Evolutionary conservation across 169 alveolate genomes (phyloP).

Genomic region (Plasmodium blacklocki): DNA sequence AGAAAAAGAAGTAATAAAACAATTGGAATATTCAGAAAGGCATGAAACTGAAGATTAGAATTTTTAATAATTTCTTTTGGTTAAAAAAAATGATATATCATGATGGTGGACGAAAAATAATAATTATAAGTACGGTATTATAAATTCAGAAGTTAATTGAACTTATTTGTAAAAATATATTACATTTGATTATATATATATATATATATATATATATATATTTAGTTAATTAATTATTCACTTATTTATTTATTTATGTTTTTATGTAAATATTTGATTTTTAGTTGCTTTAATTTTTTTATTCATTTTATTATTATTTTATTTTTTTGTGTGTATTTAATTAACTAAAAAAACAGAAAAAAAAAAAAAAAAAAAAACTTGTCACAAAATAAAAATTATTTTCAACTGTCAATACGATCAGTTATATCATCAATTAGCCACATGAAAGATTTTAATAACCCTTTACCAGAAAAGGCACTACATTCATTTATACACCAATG

Average conservation of each 20-base stretch:
- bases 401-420: slow-evolving; percentile 86
- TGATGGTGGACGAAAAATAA: too few species aligned
- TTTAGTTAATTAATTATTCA: too few species aligned
- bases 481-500: slow-evolving; percentile 96
- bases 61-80: too few species aligned
- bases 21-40: slow-evolving; percentile 72
- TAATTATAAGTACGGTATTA: too few species aligned
- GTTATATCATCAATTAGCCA: slow-evolving; percentile 96
- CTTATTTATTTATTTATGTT: too few species aligned
- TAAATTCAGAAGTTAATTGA: too few species aligned
- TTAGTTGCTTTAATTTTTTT: too few species aligned
- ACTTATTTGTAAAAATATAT: too few species aligned
- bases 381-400: slow-evolving; percentile 24
- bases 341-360: slow-evolving; percentile 6
- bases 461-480: slow-evolving; percentile 95
- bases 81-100: too few species aligned
- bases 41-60: slow-evolving; percentile 53
- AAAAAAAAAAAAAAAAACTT: slow-evolving; percentile 1
- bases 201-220: too few species aligned
- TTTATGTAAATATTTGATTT: too few species aligned
- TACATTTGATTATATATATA: too few species aligned
- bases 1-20: slow-evolving; percentile 67
- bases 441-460: slow-evolving; percentile 94
- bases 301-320: not conserved
- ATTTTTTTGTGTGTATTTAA: not conserved